Evolutionary conservation across 805 yeast genomes (phyloP), one percentile per base, ranked within the genome.

Genomic region (Peterozyma toletana): DNA sequence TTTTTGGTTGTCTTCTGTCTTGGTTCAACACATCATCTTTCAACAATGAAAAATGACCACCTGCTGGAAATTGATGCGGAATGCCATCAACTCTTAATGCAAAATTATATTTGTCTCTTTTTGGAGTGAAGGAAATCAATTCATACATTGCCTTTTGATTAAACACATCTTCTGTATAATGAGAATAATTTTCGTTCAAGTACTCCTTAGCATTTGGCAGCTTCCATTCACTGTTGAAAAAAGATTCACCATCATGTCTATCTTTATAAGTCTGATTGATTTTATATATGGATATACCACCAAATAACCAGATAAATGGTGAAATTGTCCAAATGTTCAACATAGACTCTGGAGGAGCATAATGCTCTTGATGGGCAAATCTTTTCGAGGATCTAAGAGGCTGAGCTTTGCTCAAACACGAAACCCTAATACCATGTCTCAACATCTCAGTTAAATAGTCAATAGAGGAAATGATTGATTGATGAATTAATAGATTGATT

Each of bases 201-300:
- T 38, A 29, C 4, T 14, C 41, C 17, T 7, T 9, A 14, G 14
- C 15, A 21, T 21, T 21, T 21, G 27, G 27, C 27, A 21, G 27
- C 27, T 21, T 21, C 27, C 27, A 21, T 5, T 15, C 11, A 7
- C 34, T 5, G 1, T 18, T 30, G 10, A 11, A 40, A 3, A 62
- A 30, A 1, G 64, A 48, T 5, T 50, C 41, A 27, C 64, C 63
- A 6, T 54, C 55, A 44, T 76, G 74, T 45, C 68, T 69, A 48
- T 64, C 66, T 54, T 71, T 70, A 46, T 74, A 78, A 42, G 70
- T 64, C 53, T 70, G 73, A 54, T 79, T 75, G 43, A 63, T 63
- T 53, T 69, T 65, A 55, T 70, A 63, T 52, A 71, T 71, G 53
- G 76, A 71, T 52, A 66, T 66, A 16, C 71, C 62, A 3, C 52